Evolutionary conservation across 1,284 basidiomycete species (phyloP), one percentile per base, ranked within the genome.

Genomic region (Pseudozyma flocculosa): DNA sequence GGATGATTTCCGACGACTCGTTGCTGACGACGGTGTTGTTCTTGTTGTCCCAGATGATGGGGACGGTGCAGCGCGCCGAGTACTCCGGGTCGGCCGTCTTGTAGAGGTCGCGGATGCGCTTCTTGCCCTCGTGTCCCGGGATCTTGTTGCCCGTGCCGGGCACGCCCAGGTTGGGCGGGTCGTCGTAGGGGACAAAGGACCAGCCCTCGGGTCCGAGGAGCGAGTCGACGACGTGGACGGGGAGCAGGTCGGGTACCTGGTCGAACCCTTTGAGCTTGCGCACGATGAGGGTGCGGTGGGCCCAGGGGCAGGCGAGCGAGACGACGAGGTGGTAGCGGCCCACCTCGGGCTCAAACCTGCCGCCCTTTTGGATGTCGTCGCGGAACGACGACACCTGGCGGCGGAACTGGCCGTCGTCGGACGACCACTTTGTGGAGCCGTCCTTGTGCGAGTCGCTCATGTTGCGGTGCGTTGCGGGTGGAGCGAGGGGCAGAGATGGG

Each of bases 1-100:
- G 87, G 70, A 97, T 92, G 72, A 97, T 61, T 39, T 79, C 78
- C 22, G 64, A 61, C 3, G 76, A 78, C 54, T 78, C 75, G 62
- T 76, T 98, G 82, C 90, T 95, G 50, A 98, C 95, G 66, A 98
- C 89, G 34, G 89, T 91, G 52, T 87, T 80, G 37, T 79, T 81
- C 80, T 95, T 89, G 82, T 87, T 94, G 82, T 97, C 95, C 90
- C 92, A 98, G 1, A 97, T 81, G 43, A 93, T 81, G n/a, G 94
- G 93, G 22, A 79, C 78, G 3, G 78, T 79, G 53, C 66, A 72
- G 29, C 75, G 66, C 38, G 64, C 65, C 32, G 43, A 32, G 55
- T 78, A 79, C 7, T 70, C 74, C 1, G 87, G 86, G 58, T 91
- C 82, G 0, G 85, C 89, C 54, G 84, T 85, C 60, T 88, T 80